Conservation (phyloP, 257 asterid species). For the Linderniella brevidens region DNA sequence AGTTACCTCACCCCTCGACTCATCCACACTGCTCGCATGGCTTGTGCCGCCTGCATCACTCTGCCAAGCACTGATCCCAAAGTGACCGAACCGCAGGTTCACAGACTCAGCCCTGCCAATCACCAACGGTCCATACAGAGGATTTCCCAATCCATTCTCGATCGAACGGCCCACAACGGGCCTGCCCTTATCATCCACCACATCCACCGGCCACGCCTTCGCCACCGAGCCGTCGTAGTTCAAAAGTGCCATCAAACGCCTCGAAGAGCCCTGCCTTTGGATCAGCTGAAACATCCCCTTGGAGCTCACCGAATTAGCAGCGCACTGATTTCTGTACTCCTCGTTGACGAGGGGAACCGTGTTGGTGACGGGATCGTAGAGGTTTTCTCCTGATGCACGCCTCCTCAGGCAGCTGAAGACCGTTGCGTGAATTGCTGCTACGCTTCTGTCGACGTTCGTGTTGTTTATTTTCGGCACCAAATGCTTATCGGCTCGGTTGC, state of each 20-base stretch:
- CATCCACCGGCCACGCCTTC: constrained; percentile 93
- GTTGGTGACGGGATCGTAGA: constrained; percentile 64
- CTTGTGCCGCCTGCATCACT: constrained; percentile 83
- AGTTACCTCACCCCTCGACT: constrained; percentile 64
- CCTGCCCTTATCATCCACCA: constrained; percentile 29
- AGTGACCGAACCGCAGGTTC: constrained; percentile 87
- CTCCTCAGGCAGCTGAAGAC: constrained; percentile 89
- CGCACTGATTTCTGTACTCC: constrained; percentile 86
- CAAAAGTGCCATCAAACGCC: constrained; percentile 94
- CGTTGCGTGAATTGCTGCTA: constrained; percentile 94
- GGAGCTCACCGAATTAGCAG: constrained; percentile 79
- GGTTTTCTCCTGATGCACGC: constrained; percentile 68
- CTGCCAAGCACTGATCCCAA: constrained; percentile 94
- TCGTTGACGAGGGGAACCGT: constrained; percentile 62
- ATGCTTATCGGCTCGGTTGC: constrained; percentile 91
- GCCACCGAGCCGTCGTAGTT: constrained; percentile 94
- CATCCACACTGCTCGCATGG: constrained; percentile 83
- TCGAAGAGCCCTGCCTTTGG: constrained; percentile 78
- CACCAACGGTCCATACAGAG: constrained; percentile 77
- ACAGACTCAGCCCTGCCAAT: constrained; percentile 75
- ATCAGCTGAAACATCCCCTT: constrained; percentile 97
- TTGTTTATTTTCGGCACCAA: constrained; percentile 93
- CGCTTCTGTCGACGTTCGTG: constrained; percentile 92
- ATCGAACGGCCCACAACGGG: constrained; percentile 21
- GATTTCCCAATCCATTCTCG: constrained; percentile 39